Percentiles rank a stretch among this genome's conserved stretches.
Evolutionary conservation across 2,329 filamentous ascomycete genomes (phyloP).

Genomic region (Cyphellophora europaea): DNA sequence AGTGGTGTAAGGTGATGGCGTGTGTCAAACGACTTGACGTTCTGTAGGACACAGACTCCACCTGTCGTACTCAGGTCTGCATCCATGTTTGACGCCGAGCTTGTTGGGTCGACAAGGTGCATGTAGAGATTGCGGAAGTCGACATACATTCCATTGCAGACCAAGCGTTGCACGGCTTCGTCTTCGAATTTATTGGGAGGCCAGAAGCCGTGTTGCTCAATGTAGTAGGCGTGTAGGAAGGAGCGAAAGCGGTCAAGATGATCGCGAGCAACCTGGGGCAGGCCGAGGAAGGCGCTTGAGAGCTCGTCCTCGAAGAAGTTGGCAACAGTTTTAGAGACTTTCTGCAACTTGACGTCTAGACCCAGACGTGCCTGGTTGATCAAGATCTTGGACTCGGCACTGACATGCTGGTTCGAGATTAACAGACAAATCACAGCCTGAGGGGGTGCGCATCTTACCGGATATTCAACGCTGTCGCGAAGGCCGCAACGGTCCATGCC

Average conservation of each 20-base stretch:
- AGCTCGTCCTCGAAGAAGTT: conserved; percentile 64
- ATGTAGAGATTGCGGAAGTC: conserved; percentile 66
- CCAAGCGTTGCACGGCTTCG: conserved; percentile 46
- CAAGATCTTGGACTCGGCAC: conserved; percentile 51
- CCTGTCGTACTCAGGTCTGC: conserved; percentile 47
- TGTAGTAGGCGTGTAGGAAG: conserved; percentile 59
- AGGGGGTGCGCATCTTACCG: conserved; percentile 7
- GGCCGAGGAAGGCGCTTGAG: conserved; percentile 55
- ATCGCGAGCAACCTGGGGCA: conserved; percentile 49
- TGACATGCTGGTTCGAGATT: conserved; percentile 24
- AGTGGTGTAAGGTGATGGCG: conserved; percentile 51
- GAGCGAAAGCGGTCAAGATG: conserved; percentile 66
- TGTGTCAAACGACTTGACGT: conserved; percentile 56
- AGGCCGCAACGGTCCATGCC: conserved; percentile 48
- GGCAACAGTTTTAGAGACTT: conserved; percentile 50
- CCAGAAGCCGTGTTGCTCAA: conserved; percentile 60
- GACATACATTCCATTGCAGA: conserved; percentile 52
- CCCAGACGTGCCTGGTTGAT: conserved; percentile 55
- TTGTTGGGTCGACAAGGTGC: conserved; percentile 54
- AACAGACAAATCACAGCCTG: conserved; percentile 1
- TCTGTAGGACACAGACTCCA: conserved; percentile 62
- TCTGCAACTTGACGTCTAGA: conserved; percentile 54
- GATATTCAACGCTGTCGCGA: conserved; percentile 14
- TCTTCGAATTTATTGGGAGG: conserved; percentile 46
- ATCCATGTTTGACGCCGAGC: conserved; percentile 28